A percentile compares a stretch with the other conserved stretches of the same genome.
phyloP scores from a whole-genome alignment of 2,329 filamentous ascomycete species.

The Cladobotryum mycophilum region DNA sequence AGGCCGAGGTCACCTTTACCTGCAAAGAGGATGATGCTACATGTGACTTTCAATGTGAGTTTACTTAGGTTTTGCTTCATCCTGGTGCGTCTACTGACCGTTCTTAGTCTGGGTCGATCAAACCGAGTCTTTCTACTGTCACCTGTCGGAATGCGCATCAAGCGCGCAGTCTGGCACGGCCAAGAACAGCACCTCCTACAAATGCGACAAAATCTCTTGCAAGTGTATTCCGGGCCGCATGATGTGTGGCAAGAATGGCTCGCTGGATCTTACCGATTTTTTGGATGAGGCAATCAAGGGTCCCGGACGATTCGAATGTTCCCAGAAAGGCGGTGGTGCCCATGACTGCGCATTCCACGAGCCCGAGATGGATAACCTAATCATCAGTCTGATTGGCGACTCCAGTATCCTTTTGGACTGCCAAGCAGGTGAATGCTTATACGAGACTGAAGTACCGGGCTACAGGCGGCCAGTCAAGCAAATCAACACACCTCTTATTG shows the following conservation, averaged over 20 bases:
- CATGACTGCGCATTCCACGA: constrained; percentile 80
- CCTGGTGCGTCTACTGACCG: constrained; percentile 8
- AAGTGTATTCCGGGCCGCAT: constrained; percentile 85
- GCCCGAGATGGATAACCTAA: constrained; percentile 86
- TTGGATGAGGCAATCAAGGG: constrained; percentile 76
- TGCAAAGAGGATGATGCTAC: constrained; percentile 68
- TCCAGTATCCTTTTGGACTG: constrained; percentile 80
- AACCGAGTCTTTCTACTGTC: constrained; percentile 93
- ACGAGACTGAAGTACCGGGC: constrained; percentile 86
- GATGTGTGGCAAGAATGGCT: constrained; percentile 87
- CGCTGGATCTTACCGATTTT: constrained; percentile 88
- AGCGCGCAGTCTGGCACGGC: constrained; percentile 59
- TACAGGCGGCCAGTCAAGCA: constrained; percentile 83
- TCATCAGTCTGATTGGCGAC: constrained; percentile 84
- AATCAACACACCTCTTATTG: constrained; percentile 96
- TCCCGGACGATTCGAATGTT: constrained; percentile 76
- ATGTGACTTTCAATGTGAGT: constrained; percentile 91
- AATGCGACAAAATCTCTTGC: constrained; percentile 79
- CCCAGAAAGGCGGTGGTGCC: constrained; percentile 54
- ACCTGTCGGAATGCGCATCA: constrained; percentile 73
- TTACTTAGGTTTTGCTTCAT: background rate
- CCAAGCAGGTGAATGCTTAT: constrained; percentile 82
- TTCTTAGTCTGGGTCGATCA: constrained; percentile 84
- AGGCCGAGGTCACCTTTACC: constrained; percentile 90
- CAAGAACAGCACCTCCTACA: constrained; percentile 77